Base-by-base conservation (phyloP, 192 early-diverging fungal genomes). In the Entomortierella beljakovae region DNA sequence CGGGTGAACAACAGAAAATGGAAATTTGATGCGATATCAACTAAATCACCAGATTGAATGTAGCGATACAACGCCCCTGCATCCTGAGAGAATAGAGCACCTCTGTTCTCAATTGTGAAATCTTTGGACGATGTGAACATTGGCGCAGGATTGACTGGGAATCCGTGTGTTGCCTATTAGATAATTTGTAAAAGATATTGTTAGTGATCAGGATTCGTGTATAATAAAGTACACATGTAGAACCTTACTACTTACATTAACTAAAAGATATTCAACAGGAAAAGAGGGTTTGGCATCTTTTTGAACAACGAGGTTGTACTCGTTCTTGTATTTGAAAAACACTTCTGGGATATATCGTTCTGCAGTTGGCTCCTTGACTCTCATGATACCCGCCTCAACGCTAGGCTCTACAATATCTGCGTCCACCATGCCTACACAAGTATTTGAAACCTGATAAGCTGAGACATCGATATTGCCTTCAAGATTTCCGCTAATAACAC, bases 321-420 rank as follows among this genome's bases (percentile, higher is more conserved):
- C 89, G 87, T 99, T 99, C 71, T 90, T 95, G 81, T 94, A 96
- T 79, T 92, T 93, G 87, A 97, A 99, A 71, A 98, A 96, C 22
- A 99, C 91, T 40, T 99, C 98, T 0, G 97, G 98, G 23, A 99
- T 93, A 75, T 99, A 99, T 26, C 93, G 88, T 35, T 91, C 86
- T 7, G 79, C 34, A 7, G 89, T 90, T 22, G 89, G 75, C 60
- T 90, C 90, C 68, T 90, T 88, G 23, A 98, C 94, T 6, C 93
- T 88, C 92, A 98, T 91, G 57, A 95, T 85, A 26, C 86, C 84
- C 6, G 98, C 96, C 34, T 95, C 91, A 22, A 90, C 88, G 73
- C 93, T 94, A 5, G 97, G 92, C 68, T 97, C 95, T 15, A 98
- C 88, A 55, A 99, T 92, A 29, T 90, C 92, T n/a, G 96, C 97